A percentile compares a stretch with the other conserved stretches of the same genome.
These are phyloP conservation scores for Oryza meridionalis DNA, from an alignment of 176 grass and related monocot genomes.

Conservation along the genomic window DNA sequence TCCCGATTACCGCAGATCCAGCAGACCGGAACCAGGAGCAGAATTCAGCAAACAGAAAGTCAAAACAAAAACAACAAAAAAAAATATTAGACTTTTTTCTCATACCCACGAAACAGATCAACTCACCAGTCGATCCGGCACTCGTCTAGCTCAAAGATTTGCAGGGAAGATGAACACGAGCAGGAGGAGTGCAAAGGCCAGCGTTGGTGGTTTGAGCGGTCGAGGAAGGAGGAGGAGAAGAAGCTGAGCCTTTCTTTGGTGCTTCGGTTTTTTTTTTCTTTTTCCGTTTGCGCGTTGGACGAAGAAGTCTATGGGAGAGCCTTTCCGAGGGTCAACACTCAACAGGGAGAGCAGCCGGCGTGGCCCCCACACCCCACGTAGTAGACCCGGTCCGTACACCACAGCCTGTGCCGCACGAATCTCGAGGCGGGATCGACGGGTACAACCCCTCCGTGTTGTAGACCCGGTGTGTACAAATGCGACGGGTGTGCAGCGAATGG, in stretches of 20 bases:
- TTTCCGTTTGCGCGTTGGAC: conserved; percentile 47
- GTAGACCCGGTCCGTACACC: not conserved
- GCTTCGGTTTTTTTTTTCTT: conserved; percentile 7
- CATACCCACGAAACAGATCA: not conserved
- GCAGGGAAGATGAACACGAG: not conserved
- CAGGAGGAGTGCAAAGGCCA: not conserved
- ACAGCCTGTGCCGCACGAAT: accelerated
- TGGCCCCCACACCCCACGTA: not conserved
- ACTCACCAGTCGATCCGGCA: conserved; percentile 32
- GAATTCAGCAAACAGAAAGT: not conserved
- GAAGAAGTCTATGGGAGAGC: conserved; percentile 38
- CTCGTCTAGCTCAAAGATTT: conserved; percentile 4
- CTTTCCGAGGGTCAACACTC: conserved; percentile 50
- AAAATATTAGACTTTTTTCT: not conserved
- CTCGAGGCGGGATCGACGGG: not conserved
- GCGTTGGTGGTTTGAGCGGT: conserved; percentile 21
- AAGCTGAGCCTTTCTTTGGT: conserved; percentile 19
- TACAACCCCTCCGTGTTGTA: accelerated
- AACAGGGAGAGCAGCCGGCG: conserved; percentile 1
- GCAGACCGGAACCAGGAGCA: not conserved
- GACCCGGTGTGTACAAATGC: not conserved
- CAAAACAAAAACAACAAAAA: not conserved
- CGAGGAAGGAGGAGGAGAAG: not conserved
- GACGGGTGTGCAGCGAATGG: conserved; percentile 1
- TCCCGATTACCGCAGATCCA: conserved; percentile 42